phyloP scores from a whole-genome alignment of 2,329 filamentous ascomycete genomes.

The Nannizziopsis barbatae region DNA sequence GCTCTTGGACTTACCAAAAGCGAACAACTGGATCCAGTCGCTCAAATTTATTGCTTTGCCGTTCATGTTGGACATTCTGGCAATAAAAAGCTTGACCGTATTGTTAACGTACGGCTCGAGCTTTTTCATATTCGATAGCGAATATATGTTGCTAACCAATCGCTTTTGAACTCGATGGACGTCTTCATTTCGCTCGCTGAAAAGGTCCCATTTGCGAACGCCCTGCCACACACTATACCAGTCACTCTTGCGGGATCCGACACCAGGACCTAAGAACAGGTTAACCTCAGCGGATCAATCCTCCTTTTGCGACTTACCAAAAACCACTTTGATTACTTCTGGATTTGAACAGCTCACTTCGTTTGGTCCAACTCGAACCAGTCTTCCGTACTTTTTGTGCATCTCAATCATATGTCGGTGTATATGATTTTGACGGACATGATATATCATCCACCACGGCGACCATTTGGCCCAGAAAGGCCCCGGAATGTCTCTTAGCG shows the following conservation, averaged over 20 bases:
- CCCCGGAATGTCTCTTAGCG: background rate
- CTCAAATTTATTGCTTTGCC: background rate
- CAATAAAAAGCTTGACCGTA: background rate
- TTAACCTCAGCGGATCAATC: background rate
- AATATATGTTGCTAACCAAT: background rate
- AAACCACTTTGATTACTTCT: constrained; percentile 60
- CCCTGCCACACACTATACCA: background rate
- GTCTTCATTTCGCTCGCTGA: background rate
- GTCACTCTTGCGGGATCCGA: background rate
- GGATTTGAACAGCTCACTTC: constrained; percentile 62
- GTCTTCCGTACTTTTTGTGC: constrained; percentile 59
- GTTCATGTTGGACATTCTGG: background rate
- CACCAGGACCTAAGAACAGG: background rate
- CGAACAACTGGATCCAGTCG: background rate
- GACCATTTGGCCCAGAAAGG: background rate
- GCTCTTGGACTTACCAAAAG: background rate
- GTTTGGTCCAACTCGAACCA: constrained; percentile 67
- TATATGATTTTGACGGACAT: background rate
- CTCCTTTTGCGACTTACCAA: constrained; percentile 37
- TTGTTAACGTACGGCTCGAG: background rate
- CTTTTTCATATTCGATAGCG: background rate
- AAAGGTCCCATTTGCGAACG: background rate
- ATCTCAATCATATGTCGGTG: constrained; percentile 27
- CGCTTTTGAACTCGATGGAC: background rate
- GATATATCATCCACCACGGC: background rate